These are phyloP conservation scores for Debaryomyces singareniensis DNA, from an alignment of 1,139 yeast genomes.

Conservation along the genomic window DNA sequence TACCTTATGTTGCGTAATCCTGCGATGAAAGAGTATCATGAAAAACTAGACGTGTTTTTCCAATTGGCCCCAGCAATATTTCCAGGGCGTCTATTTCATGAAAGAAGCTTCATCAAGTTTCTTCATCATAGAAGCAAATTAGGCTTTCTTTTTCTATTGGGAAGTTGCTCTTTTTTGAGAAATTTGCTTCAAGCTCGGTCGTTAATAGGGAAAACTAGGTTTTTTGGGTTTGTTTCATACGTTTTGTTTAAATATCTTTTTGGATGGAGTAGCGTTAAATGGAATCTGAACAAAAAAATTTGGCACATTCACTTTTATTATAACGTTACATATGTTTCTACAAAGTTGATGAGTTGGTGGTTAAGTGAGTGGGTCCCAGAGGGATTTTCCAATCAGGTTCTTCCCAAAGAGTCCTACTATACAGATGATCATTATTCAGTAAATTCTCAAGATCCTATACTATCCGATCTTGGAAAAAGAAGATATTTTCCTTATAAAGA, in stretches of 20 bases:
- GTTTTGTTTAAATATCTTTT: slow-evolving; percentile 78
- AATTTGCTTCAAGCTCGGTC: slow-evolving; percentile 48
- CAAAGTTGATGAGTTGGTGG: slow-evolving; percentile 92
- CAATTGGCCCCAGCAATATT: slow-evolving; percentile 88
- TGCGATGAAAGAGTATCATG: slow-evolving; percentile 25
- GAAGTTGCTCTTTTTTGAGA: slow-evolving; percentile 55
- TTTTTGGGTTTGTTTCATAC: slow-evolving; percentile 63
- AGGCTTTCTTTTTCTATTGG: slow-evolving; percentile 46
- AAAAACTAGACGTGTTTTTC: slow-evolving; percentile 58
- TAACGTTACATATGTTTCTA: slow-evolving; percentile 79
- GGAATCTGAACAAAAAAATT: slow-evolving; percentile 55
- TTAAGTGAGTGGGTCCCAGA: slow-evolving; percentile 38
- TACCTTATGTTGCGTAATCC: slow-evolving; percentile 48
- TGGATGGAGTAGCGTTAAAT: slow-evolving; percentile 75
- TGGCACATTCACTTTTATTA: slow-evolving; percentile 72
- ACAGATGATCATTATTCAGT: slow-evolving; percentile 20
- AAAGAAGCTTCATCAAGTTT: slow-evolving; percentile 51
- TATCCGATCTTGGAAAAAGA: slow-evolving; percentile 33
- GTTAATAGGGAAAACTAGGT: slow-evolving; percentile 32
- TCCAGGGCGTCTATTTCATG: slow-evolving; percentile 68
- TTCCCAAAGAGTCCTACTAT: slow-evolving; percentile 25
- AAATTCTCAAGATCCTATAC: slow-evolving; percentile 8
- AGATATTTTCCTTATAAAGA: slow-evolving; percentile 47
- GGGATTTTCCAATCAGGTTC: slow-evolving; percentile 36
- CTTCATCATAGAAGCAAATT: slow-evolving; percentile 36